These are phyloP conservation scores for Galeopsis tetrahit DNA, from an alignment of 257 asterid species.

Conservation along the genomic window DNA sequence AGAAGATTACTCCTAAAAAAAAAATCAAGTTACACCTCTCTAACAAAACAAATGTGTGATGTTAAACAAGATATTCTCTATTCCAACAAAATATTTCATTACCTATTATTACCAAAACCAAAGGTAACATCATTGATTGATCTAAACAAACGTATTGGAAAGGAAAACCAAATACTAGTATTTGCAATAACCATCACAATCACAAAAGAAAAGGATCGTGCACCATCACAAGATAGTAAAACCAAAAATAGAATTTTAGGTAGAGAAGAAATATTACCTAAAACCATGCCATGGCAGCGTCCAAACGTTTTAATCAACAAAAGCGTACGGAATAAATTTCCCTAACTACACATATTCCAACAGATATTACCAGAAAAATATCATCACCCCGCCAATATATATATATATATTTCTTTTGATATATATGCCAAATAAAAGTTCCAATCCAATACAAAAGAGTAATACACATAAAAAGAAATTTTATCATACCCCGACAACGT, in stretches of 20 bases:
- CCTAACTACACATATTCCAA: neutral
- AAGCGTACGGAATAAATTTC: neutral
- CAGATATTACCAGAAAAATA: neutral
- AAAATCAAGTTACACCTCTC: too few species aligned
- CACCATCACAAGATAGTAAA: neutral
- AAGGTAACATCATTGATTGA: too few species aligned
- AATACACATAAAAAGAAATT: conserved; percentile 7
- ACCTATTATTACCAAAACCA: too few species aligned
- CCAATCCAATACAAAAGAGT: neutral
- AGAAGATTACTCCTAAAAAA: too few species aligned
- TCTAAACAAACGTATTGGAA: neutral
- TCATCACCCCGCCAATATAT: too few species aligned
- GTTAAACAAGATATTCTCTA: too few species aligned
- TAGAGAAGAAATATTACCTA: neutral
- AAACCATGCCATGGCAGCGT: neutral
- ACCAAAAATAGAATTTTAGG: neutral
- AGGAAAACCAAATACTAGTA: neutral
- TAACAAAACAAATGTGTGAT: too few species aligned
- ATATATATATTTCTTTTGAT: too few species aligned
- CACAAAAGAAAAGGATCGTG: neutral
- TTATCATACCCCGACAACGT: neutral
- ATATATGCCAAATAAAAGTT: conserved; percentile 6
- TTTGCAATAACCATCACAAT: neutral
- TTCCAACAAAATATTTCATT: too few species aligned
- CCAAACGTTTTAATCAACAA: conserved; percentile 1